Evolutionary conservation across 2,329 filamentous ascomycete genomes (phyloP), one percentile per base, ranked within the genome.

Genomic region (Aphanocladium album): DNA sequence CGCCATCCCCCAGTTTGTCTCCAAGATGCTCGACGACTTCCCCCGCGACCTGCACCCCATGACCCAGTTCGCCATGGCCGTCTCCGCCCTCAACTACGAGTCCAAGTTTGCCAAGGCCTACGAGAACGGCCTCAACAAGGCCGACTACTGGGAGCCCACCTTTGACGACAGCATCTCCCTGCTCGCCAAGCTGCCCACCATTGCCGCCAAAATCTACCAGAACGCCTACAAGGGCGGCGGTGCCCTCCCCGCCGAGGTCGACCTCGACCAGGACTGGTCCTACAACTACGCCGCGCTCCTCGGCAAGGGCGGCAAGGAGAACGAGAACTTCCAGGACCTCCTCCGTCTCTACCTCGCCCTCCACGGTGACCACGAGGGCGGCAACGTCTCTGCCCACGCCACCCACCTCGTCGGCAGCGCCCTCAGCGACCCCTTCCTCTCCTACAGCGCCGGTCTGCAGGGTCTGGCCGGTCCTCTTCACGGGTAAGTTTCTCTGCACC

Each of bases 281-380:
- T 96, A 97, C 83, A 99, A 99, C 83, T 99, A 97, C 71, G 95
- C 95, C 50, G 90, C 92, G 66, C 92, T 98, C 86, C 85, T 98
- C 58, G 93, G 93, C 71, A 96, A 96, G 80, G 85, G 88, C 55
- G 91, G 92, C 67, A 86, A 89, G 75, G 82, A 96, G 76, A 89
- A 98, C 68, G 90, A 93, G 77, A 89, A 90, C 74, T 96, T 99
- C 83, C 93, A 98, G 74, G 95, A 99, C 71, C 83, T 99, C 21
- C 84, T 99, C 64, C 87, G 95, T 68, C 80, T 99, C 35, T 99
- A 99, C 77, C 87, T 99, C 25, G 93, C 95, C 54, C 88, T 99
- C 5, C 95, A 99, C 77, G 95, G 95, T 64, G 95, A 99, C 76
- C 95, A 99, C 78, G 95, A 99, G 78, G 95, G 95, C 64, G 95